Percentiles rank a stretch among this genome's conserved stretches.
These are phyloP conservation scores for Trichopus zeylanicus DNA, from an alignment of 116 monocot species.

Conservation along the genomic window DNA sequence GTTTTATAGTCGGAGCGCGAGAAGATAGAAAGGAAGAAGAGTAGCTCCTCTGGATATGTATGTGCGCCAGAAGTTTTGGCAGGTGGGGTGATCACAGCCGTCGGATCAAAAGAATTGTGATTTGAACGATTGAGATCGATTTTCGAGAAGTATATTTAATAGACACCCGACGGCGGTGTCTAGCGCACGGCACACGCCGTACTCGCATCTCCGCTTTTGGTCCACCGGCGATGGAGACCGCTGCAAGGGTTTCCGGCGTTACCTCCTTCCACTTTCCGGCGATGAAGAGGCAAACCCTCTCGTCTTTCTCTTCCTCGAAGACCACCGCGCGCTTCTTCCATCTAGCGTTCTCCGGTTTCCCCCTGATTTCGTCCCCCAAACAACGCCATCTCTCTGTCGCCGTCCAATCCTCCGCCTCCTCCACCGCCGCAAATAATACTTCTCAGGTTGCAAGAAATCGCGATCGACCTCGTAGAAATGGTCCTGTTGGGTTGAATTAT, in stretches of 20 bases:
- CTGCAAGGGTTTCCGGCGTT: background rate
- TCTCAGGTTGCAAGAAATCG: background rate
- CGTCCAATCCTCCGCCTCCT: background rate
- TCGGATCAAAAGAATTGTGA: background rate
- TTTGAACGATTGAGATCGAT: background rate
- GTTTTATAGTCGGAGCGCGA: no score
- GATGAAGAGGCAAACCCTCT: no score
- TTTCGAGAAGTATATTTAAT: no score
- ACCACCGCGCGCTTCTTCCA: no score
- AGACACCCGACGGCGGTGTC: no score
- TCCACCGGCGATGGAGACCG: background rate
- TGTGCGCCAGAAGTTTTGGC: no score
- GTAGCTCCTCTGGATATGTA: background rate
- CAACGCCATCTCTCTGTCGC: background rate
- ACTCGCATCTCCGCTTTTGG: no score
- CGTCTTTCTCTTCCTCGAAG: background rate
- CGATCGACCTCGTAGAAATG: background rate
- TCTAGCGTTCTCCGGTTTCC: no score
- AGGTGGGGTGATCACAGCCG: no score
- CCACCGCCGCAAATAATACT: background rate
- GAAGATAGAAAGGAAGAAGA: background rate
- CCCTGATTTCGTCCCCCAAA: background rate
- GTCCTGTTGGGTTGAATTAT: background rate
- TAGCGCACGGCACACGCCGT: no score
- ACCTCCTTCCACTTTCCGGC: background rate